Evolutionary conservation across 73 alveolate species (phyloP).

Genomic region (Tetrahymena thermophila): DNA sequence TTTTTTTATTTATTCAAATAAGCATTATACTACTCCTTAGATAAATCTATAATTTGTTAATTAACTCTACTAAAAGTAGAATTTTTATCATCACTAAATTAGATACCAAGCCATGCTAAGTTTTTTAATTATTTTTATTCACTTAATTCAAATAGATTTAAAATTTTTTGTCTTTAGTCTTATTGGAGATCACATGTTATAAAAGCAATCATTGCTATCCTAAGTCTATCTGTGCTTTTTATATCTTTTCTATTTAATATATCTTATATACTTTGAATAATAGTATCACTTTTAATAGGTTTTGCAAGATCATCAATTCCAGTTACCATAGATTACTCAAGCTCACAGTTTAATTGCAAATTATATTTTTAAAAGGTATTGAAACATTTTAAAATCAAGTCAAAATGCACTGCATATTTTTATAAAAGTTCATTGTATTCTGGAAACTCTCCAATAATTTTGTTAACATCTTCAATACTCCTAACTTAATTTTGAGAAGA

Average conservation of each 20-base stretch:
- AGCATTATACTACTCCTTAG: neutral
- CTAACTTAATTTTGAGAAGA: slow-evolving; percentile 8
- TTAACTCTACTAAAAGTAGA: neutral
- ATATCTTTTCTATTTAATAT: neutral
- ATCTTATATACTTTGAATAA: neutral
- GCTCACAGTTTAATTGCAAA: slow-evolving; percentile 7
- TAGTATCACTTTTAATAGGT: neutral
- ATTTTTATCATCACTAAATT: neutral
- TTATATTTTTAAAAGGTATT: slow-evolving; percentile 5
- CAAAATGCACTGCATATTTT: slow-evolving; percentile 25
- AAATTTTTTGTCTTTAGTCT: neutral
- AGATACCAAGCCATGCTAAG: neutral
- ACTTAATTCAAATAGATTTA: neutral
- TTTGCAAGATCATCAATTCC: slow-evolving; percentile 37
- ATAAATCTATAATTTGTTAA: neutral
- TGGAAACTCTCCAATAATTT: slow-evolving; percentile 23
- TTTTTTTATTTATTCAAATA: neutral
- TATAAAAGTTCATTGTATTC: slow-evolving; percentile 22
- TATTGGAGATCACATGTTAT: neutral
- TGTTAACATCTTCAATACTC: slow-evolving; percentile 15
- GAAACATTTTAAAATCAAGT: slow-evolving; percentile 16
- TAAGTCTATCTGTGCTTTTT: neutral
- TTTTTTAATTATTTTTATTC: neutral
- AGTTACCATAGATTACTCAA: slow-evolving; percentile 18
- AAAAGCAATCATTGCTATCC: neutral